phyloP scores from a whole-genome alignment of 371 early-diverging fungal genomes.

The Rhizomucor miehei region DNA sequence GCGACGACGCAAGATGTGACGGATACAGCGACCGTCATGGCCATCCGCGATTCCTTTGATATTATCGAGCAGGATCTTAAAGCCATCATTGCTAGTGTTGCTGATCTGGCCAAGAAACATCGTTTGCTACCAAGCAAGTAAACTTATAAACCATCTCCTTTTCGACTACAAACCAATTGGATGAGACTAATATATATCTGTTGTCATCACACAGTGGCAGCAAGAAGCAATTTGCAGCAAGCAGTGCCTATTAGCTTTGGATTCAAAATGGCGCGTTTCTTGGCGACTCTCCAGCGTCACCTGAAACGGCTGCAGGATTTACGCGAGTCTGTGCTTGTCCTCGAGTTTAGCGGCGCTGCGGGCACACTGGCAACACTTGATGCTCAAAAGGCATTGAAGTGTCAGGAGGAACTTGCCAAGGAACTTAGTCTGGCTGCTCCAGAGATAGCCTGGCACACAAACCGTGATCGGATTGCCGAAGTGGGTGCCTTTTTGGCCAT shows the following conservation, averaged over 20 bases:
- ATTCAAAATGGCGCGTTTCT: slow-evolving; percentile 19
- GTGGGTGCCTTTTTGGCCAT: slow-evolving; percentile 12
- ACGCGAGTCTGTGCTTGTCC: slow-evolving; percentile 6
- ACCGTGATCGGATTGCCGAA: slow-evolving; percentile 15
- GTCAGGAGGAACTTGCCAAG: slow-evolving; percentile 14
- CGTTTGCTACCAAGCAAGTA: slow-evolving; percentile 15
- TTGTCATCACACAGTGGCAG: slow-evolving; percentile 10
- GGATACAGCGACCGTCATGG: slow-evolving; percentile 17
- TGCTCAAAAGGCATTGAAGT: slow-evolving; percentile 7
- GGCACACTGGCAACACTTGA: slow-evolving; percentile 17
- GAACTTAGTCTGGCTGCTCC: slow-evolving; percentile 12
- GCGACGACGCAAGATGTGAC: slow-evolving; percentile 24
- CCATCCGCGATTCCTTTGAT: slow-evolving; percentile 10
- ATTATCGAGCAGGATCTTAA: slow-evolving; percentile 12
- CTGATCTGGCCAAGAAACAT: slow-evolving; percentile 8
- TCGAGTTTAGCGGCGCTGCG: slow-evolving; percentile 18
- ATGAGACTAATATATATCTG: too few species aligned
- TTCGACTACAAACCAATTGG: too few species aligned
- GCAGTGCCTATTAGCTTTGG: slow-evolving; percentile 22
- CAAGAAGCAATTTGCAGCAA: slow-evolving; percentile 20
- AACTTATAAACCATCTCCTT: not conserved
- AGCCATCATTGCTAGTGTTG: slow-evolving; percentile 8
- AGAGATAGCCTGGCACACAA: slow-evolving; percentile 19
- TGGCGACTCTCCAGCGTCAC: slow-evolving; percentile 17
- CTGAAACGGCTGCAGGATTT: slow-evolving; percentile 10